Percentiles rank a stretch among this genome's conserved stretches.
Conservation (phyloP, 495 filamentous ascomycete genomes). For the Saxophila tyrrhenica region DNA sequence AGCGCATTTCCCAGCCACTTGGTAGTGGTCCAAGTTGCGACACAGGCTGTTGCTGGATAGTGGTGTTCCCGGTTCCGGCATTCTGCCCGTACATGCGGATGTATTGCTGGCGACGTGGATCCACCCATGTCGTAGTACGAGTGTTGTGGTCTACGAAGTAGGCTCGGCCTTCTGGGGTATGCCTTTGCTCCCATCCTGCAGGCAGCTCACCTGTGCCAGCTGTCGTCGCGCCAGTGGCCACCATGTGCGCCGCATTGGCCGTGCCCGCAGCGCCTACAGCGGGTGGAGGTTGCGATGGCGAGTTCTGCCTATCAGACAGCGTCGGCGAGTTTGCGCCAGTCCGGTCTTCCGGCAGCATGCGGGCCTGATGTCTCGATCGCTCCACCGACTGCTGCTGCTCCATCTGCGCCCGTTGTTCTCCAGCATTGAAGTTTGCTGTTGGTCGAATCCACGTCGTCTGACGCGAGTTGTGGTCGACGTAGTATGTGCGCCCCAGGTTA, state of each 20-base stretch:
- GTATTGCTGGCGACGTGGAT: conserved; percentile 93
- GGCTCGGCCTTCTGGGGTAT: conserved; percentile 83
- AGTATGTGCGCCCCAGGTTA: conserved; percentile 94
- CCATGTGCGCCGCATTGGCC: conserved; percentile 62
- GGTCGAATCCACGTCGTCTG: conserved; percentile 94
- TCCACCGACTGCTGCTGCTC: conserved; percentile 85
- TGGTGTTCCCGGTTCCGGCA: conserved; percentile 56
- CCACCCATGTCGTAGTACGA: conserved; percentile 97
- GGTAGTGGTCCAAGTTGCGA: conserved; percentile 94
- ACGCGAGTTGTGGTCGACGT: conserved; percentile 95
- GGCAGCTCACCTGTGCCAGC: conserved; percentile 92
- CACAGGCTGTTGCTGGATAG: conserved; percentile 93
- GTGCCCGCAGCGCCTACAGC: conserved; percentile 35
- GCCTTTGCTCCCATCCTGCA: conserved; percentile 89
- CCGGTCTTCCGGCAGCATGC: conserved; percentile 90
- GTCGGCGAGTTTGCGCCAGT: conserved; percentile 90
- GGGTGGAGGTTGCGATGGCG: conserved; percentile 27
- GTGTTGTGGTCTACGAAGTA: conserved; percentile 99
- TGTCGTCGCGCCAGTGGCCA: conserved; percentile 89
- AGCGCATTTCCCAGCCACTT: conserved; percentile 98
- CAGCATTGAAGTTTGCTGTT: conserved; percentile 66
- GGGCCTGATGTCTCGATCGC: conserved; percentile 83
- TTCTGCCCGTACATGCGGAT: conserved; percentile 91
- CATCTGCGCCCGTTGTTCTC: conserved; percentile 63
- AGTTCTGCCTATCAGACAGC: conserved; percentile 49